Percentiles rank a stretch among this genome's conserved stretches.
Conservation (phyloP, 805 yeast species). For the Yamadazyma nakazawae region DNA sequence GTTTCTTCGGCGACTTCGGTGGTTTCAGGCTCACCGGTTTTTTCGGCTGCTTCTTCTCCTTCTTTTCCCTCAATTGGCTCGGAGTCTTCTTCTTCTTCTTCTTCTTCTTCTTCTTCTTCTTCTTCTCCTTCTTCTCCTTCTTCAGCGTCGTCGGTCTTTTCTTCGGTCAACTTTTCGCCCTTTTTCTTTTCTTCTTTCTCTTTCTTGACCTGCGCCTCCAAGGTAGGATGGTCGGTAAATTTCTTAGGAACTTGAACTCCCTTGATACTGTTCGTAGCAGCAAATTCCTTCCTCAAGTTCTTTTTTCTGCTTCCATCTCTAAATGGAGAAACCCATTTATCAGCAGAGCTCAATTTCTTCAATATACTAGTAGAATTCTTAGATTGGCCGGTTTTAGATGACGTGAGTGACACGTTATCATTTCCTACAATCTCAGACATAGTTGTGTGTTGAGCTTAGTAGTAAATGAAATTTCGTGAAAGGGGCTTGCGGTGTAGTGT, state of each 20-base stretch:
- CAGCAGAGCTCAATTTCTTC: constrained; percentile 29
- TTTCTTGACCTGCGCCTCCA: constrained; percentile 34
- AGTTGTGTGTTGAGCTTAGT: neutral
- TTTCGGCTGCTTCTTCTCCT: constrained; percentile 11
- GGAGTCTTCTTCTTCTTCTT: constrained; percentile 5
- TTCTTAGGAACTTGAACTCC: constrained; percentile 38
- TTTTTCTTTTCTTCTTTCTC: constrained; percentile 10
- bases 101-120: constrained; percentile 12
- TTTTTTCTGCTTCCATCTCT: constrained; percentile 24
- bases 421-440: constrained; percentile 13
- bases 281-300: constrained; percentile 34
- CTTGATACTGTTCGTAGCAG: constrained; percentile 30
- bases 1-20: constrained; percentile 14
- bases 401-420: constrained; percentile 9
- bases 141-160: constrained; percentile 6
- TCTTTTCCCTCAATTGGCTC: constrained; percentile 9
- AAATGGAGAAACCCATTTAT: constrained; percentile 43
- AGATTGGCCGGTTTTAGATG: constrained; percentile 3
- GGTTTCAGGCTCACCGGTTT: too few relatives aligned
- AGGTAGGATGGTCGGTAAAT: constrained; percentile 38
- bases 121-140: constrained; percentile 20
- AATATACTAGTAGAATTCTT: constrained; percentile 16
- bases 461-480: constrained; percentile 5
- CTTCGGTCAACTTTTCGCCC: constrained; percentile 12
- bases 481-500: constrained; percentile 1